A percentile compares a stretch with the other conserved stretches of the same genome.
Evolutionary conservation across 805 yeast species (phyloP).

Genomic region (Zygotorulaspora sp.): DNA sequence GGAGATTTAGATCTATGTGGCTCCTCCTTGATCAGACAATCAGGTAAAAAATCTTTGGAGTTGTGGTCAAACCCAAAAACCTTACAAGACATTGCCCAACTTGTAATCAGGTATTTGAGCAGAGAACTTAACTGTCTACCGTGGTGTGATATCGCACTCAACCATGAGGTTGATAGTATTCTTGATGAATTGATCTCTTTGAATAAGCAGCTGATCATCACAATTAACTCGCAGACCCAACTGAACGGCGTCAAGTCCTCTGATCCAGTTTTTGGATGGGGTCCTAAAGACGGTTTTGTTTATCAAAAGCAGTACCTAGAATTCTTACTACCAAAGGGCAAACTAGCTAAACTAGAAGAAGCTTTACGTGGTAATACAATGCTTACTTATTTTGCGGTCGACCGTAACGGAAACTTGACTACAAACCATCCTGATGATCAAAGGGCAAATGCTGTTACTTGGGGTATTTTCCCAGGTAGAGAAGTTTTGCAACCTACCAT

Average conservation of each 20-base stretch:
- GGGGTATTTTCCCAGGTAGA: conserved; percentile 97
- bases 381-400: conserved; percentile 76
- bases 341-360: conserved; percentile 22
- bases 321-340: conserved; percentile 61
- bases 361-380: conserved; percentile 42
- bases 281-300: conserved; percentile 87
- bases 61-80: conserved; percentile 82
- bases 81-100: conserved; percentile 52
- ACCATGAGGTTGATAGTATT: conserved; percentile 66
- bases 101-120: conserved; percentile 64
- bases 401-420: conserved; percentile 47
- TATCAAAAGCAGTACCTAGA: conserved; percentile 93
- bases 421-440: conserved; percentile 67
- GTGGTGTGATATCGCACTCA: conserved; percentile 91
- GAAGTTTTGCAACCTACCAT: conserved; percentile 94
- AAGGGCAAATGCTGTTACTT: conserved; percentile 90
- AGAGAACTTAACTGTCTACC: conserved; percentile 77
- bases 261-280: conserved; percentile 85
- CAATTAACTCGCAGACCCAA: conserved; percentile 93
- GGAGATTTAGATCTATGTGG: conserved; percentile 85
- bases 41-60: conserved; percentile 71
- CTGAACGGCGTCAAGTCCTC: conserved; percentile 72
- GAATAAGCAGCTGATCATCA: conserved; percentile 64
- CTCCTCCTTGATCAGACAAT: conserved; percentile 73
- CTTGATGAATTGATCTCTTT: conserved; percentile 54